Conservation (phyloP, 352 stramenopile genomes). For the Aphanomyces astaci region DNA sequence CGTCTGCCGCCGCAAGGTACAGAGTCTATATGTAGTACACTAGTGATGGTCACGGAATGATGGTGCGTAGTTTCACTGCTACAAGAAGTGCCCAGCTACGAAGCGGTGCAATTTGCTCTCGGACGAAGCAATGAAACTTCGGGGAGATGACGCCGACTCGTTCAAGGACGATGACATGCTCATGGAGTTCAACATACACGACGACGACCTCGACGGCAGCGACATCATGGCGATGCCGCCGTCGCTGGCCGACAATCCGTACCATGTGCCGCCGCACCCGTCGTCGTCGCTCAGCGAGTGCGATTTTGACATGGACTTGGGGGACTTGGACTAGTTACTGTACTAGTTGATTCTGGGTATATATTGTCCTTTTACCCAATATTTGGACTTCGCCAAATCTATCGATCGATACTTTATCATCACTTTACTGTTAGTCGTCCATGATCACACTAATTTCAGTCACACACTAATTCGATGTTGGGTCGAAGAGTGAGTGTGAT, state of each 20-base stretch:
- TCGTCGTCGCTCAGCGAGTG: slow-evolving; percentile 21
- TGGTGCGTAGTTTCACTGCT: slow-evolving; percentile 69
- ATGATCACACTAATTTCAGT: too few relatives aligned
- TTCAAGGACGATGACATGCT: slow-evolving; percentile 11
- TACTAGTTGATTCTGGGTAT: too few relatives aligned
- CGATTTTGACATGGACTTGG: slow-evolving; percentile 22
- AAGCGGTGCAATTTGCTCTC: slow-evolving; percentile 37
- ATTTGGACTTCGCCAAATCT: too few relatives aligned
- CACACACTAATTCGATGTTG: too few relatives aligned
- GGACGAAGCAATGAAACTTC: neutral
- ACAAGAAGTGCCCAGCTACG: slow-evolving; percentile 84
- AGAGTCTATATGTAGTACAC: neutral
- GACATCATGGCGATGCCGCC: slow-evolving; percentile 17
- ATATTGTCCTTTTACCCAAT: too few relatives aligned
- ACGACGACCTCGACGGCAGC: slow-evolving; percentile 14
- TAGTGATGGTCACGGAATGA: neutral
- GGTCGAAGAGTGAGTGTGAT: too few relatives aligned
- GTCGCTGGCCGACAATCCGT: neutral
- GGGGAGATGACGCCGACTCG: neutral
- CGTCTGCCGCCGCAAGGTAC: slow-evolving; percentile 53
- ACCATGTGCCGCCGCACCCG: neutral
- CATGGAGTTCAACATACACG: slow-evolving; percentile 20
- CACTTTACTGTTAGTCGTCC: too few relatives aligned
- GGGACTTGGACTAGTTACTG: slow-evolving; percentile 10
- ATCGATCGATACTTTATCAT: too few relatives aligned